phyloP scores from a whole-genome alignment of 345 rosid genomes.

The Eucalyptus pumila region DNA sequence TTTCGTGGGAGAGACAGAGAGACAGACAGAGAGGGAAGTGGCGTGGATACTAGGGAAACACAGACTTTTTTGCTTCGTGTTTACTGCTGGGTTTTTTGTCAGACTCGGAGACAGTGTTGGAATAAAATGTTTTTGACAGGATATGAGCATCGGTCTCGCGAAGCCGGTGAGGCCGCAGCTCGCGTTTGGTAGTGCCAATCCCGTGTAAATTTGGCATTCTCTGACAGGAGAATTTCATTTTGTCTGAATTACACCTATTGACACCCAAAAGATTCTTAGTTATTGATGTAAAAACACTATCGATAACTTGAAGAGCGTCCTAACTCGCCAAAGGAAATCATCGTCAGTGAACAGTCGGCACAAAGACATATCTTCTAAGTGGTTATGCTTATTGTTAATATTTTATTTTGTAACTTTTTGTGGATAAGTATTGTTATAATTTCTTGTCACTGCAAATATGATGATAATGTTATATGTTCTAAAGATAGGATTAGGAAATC shows the following conservation, averaged over 20 bases:
- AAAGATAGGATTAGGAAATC: background rate
- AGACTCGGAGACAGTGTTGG: background rate
- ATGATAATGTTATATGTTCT: background rate
- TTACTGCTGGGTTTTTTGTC: background rate
- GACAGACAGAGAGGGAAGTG: constrained; percentile 8
- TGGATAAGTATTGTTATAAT: background rate
- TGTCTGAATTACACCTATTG: background rate
- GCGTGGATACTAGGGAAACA: constrained; percentile 2
- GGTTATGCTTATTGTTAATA: background rate
- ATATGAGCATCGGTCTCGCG: background rate
- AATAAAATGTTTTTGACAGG: background rate
- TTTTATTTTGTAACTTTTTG: background rate
- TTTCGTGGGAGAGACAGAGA: background rate
- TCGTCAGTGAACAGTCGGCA: background rate
- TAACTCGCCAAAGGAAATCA: background rate
- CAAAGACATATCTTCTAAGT: background rate
- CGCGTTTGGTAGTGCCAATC: background rate
- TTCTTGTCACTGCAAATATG: background rate
- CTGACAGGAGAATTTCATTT: background rate
- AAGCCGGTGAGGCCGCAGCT: background rate
- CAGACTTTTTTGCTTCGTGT: background rate
- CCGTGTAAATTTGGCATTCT: background rate
- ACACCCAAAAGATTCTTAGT: background rate
- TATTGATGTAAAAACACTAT: background rate
- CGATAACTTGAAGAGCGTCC: background rate